Evolutionary conservation across 1,284 basidiomycete genomes (phyloP), one percentile per base, ranked within the genome.

Genomic region (Inonotus hispidus): DNA sequence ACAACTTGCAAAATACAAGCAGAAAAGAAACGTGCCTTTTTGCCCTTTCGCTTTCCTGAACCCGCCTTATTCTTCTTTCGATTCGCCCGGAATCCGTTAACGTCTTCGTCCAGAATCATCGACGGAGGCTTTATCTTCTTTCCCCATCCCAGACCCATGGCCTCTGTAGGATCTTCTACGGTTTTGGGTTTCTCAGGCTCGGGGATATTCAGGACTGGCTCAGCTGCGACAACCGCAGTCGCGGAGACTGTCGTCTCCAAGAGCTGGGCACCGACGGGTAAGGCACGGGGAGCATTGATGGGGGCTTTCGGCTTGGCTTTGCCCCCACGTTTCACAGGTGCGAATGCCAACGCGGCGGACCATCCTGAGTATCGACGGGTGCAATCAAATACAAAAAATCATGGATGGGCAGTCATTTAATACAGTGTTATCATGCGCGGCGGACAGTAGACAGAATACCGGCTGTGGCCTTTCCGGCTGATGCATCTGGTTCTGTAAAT

Each of bases 121-220:
- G 88, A 90, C 13, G 90, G 90, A n/a, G 90, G 90, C 67, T 92
- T 92, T 70, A 92, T 84, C 70, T 92, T 91, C 75, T 88, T 90
- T 35, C 87, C 87, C 90, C 90, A 92, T 67, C 85, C 84, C 66
- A 83, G 69, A 5, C 67, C 66, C 65, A 23, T 61, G 7, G 59
- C 21, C 16, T 50, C 43, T 11, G 47, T 37, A 53, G 13, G 66
- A 45, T 53, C 66, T 43, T 43, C 41, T 16, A 16, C 0, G 1
- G 16, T 21, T 43, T 43, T 43, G 41, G 41, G 16, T 52, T 45
- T 60, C 52, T 64, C 65, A 2, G 59, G 65, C 38, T 68, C 73
- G 13, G 73, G 68, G 45, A 75, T 63, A 41, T 85, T 75, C 11
- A 87, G 70, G 25, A 80, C 77, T 8, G 90, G 89, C 1, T 85